Evolutionary conservation across 73 alveolate species (phyloP).

Genomic region (Effrenium voratum): DNA sequence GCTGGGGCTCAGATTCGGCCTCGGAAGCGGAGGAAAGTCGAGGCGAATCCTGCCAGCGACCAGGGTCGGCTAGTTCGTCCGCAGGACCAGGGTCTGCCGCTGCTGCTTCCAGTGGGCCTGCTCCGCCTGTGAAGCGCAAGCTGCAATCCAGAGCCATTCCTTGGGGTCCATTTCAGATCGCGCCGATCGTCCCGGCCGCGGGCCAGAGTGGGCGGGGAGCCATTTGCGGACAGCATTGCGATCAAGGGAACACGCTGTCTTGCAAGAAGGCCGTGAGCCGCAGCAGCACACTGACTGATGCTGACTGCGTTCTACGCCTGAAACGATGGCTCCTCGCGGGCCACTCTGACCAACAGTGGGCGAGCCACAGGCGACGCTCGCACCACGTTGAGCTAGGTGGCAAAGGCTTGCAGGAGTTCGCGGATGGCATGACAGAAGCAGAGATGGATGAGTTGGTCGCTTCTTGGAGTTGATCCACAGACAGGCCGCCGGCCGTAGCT

Average conservation of each 20-base stretch:
- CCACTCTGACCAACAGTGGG: background rate
- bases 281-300: background rate
- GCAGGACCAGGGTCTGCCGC: too few species aligned
- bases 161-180: slow-evolving; percentile 40
- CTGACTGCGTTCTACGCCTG: slow-evolving; percentile 25
- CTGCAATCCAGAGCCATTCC: background rate
- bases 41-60: too few species aligned
- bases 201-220: slow-evolving; percentile 31
- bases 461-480: background rate
- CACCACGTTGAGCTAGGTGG: slow-evolving; percentile 40
- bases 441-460: background rate
- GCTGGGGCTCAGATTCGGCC: too few species aligned
- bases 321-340: slow-evolving; percentile 42
- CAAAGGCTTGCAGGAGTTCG: background rate
- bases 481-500: too few species aligned
- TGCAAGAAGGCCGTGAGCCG: slow-evolving; percentile 47
- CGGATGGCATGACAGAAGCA: too few species aligned
- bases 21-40: too few species aligned
- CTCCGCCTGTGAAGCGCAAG: background rate
- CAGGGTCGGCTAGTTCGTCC: too few species aligned
- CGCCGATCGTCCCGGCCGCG: background rate
- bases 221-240: slow-evolving; percentile 15
- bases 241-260: background rate
- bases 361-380: background rate
- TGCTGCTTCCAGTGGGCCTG: background rate